Conservation (phyloP, 768 basidiomycete species). For the Terana coerulea region DNA sequence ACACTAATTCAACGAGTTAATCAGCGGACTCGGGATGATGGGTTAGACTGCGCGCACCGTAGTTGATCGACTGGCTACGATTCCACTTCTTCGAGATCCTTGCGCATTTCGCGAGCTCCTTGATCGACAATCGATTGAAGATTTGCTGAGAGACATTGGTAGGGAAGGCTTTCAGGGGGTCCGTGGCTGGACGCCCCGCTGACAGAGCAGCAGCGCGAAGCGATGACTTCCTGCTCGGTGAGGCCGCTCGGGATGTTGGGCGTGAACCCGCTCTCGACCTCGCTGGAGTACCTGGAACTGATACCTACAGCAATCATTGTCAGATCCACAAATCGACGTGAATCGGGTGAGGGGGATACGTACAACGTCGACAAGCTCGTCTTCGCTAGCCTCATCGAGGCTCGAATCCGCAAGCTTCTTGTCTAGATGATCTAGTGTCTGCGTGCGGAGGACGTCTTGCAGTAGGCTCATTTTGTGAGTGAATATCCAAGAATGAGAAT, state of each 20-base stretch:
- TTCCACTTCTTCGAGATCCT: constrained; percentile 85
- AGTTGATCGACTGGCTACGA: constrained; percentile 87
- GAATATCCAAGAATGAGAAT: constrained; percentile 1
- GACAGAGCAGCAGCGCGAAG: constrained; percentile 31
- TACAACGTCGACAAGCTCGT: constrained; percentile 72
- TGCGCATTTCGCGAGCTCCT: constrained; percentile 73
- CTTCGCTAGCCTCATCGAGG: constrained; percentile 47
- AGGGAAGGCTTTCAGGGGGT: constrained; percentile 69
- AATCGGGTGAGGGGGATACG: constrained; percentile 28
- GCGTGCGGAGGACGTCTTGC: constrained; percentile 64
- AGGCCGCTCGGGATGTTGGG: constrained; percentile 40
- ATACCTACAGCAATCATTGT: constrained; percentile 41
- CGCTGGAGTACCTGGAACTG: constrained; percentile 63
- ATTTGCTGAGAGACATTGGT: constrained; percentile 81
- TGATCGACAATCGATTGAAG: constrained; percentile 57
- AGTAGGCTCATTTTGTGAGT: constrained; percentile 58
- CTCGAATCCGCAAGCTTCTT: constrained; percentile 19
- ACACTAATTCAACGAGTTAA: constrained; percentile 48
- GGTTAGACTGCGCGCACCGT: constrained; percentile 47
- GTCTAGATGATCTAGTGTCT: constrained; percentile 35
- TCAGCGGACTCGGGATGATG: neutral
- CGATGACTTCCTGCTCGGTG: constrained; percentile 36
- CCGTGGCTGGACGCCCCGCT: constrained; percentile 30
- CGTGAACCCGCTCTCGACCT: constrained; percentile 45
- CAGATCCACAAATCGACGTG: neutral